Evolutionary conservation across 805 yeast species (phyloP), one percentile per base, ranked within the genome.

Genomic region (Cyberlindnera suaveolens): DNA sequence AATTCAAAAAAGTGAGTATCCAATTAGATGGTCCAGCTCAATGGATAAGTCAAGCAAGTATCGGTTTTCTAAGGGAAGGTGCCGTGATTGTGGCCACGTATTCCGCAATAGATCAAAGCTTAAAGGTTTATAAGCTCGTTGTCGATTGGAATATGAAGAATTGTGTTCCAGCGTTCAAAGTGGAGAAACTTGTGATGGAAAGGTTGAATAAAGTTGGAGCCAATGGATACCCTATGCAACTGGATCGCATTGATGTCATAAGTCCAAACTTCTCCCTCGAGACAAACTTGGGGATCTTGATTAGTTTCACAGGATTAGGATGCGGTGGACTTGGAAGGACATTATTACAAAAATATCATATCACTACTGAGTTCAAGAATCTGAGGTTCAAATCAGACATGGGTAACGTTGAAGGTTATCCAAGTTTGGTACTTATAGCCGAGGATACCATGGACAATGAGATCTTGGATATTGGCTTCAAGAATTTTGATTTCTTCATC

Each of bases 11-110:
- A 47, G 48, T 65, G 3, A 45, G 65, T 4, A 38, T 56, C 2
- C 41, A 34, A 9, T 50, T 75, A 19, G 71, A 67, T 9, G 58
- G 36, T 15, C 58, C 52, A 14, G 45, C 51, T 1, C 20, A 57
- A 5, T 52, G 59, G 52, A 44, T 71, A 1, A 47, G 58, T 4
- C 56, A 62, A 34, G 68, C 81, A 0, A 64, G 77, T 11, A 69
- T 82, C 46, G 85, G 82, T 1, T 78, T 75, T 50, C 55, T 66
- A 7, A 62, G 71, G 41, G 75, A 73, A 38, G 78, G 76, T 7
- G 59, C 56, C 13, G 58, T 78, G 11, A 54, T 75, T 3, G 56
- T 79, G 3, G 68, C 68, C 0, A 68, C 69, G 2, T 71, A 65
- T 48, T 72, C 68, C 46, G 51, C 64, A 1, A 39, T 57, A 1